Evolutionary conservation across 1,284 basidiomycete genomes (phyloP).

Genomic region (Marasmius oreades): DNA sequence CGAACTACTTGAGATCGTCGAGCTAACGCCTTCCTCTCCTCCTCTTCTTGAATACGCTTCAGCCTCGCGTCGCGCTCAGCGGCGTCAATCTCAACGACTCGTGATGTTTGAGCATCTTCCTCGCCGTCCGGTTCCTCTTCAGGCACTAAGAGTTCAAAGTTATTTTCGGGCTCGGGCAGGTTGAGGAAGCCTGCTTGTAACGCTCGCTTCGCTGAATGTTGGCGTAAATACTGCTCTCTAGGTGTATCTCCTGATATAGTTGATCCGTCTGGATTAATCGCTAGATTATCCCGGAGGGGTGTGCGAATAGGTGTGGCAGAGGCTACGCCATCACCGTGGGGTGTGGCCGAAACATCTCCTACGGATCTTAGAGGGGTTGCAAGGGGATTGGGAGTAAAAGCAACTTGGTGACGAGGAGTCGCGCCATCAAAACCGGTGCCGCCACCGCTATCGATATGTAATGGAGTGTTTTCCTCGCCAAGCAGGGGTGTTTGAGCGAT

Average conservation of each 20-base stretch:
- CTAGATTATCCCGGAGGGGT: conserved; percentile 87
- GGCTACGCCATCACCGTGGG: conserved; percentile 45
- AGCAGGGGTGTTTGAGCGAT: conserved; percentile 91
- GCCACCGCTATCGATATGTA: conserved; percentile 68
- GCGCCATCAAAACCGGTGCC: conserved; percentile 91
- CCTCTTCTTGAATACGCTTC: conserved; percentile 68
- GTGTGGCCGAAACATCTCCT: conserved; percentile 58
- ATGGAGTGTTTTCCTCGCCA: conserved; percentile 94
- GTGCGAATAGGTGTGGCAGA: conserved; percentile 83
- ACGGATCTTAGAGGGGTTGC: conserved; percentile 72
- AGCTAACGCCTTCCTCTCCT: conserved; percentile 75
- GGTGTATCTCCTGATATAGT: conserved; percentile 65
- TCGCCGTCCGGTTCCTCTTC: conserved; percentile 75
- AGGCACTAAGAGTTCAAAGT: conserved; percentile 93
- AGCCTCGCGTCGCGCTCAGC: conserved; percentile 87
- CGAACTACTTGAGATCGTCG: conserved; percentile 83
- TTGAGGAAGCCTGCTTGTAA: conserved; percentile 80
- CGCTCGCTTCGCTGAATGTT: conserved; percentile 64
- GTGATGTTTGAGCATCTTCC: conserved; percentile 34
- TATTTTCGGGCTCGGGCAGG: conserved; percentile 93
- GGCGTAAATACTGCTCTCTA: conserved; percentile 64
- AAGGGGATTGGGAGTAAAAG: conserved; percentile 94
- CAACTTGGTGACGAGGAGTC: conserved; percentile 83
- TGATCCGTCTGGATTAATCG: conserved; percentile 77
- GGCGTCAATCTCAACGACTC: conserved; percentile 77